Evolutionary conservation across 169 alveolate species (phyloP), one percentile per base, ranked within the genome.

Genomic region (Eimeria sp.): DNA sequence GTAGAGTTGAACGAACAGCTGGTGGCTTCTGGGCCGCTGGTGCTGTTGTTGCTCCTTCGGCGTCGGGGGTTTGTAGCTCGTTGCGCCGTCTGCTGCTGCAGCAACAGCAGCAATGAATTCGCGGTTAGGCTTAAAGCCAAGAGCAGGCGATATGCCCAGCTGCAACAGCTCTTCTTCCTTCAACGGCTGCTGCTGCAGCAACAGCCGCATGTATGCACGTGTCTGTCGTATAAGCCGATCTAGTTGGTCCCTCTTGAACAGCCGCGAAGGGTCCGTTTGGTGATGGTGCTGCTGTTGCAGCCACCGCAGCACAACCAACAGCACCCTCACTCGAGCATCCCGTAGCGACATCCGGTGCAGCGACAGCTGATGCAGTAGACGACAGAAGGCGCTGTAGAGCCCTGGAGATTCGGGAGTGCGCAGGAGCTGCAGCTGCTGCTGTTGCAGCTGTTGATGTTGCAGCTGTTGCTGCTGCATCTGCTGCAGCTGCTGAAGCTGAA

Each of bases 301-400:
- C 98, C 98, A 97, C 72, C 96, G 97, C 88, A 97, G 96, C 58
- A 97, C 96, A 72, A 95, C 86, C 94, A 97, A 80, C 94, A 97
- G 61, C 54, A 96, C 95, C 61, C 98, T 96, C 51, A 95, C 97
- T 16, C 98, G 96, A 11, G 95, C 95, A 27, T 97, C 98, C 34
- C 94, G 97, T 40, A 96, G 82, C n/a, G 97, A 91, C 58, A 97
- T 51, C 25, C 76, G 93, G 57, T 86, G 92, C 16, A 76, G 92
- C 16, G 95, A 73, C 51, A 88, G 82, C 54, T 95, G 92, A 11
- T 95, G 86, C 92, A 88, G 82, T 72, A 88, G 92, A 91, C 91
- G 93, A 63, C 95, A 95, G 58, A 87, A 87, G 34, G 94, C 87
- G 47, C 95, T 58, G 57, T 84, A 87, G 13, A 94, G 27, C 2